Conservation (phyloP, 176 grass and related monocot genomes). For the Urochloa ruziziensis region DNA sequence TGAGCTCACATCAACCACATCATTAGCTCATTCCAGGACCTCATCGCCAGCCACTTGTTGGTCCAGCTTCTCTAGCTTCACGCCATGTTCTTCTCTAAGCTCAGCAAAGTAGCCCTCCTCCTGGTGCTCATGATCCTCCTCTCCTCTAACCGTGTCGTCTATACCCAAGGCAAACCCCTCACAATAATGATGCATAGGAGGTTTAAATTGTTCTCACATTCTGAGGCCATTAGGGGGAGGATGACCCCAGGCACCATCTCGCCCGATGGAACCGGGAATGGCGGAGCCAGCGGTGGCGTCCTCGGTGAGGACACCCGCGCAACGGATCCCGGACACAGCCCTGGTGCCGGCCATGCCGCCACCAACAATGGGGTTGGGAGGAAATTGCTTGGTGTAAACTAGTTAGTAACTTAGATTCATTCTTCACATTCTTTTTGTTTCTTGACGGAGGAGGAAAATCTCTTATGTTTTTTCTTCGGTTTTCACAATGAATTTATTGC, state of each 20-base stretch:
- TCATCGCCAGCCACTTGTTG: background rate
- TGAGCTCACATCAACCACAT: constrained; percentile 23
- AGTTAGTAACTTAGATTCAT: background rate
- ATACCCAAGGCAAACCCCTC: background rate
- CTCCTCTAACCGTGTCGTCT: background rate
- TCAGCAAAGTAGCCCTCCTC: background rate
- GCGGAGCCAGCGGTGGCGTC: background rate
- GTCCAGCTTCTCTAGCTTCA: background rate
- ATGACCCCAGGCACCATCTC: background rate
- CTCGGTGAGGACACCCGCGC: constrained; percentile 24
- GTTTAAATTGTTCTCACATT: constrained; percentile 16
- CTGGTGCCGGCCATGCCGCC: constrained; percentile 33
- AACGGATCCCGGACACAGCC: constrained; percentile 27
- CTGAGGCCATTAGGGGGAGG: background rate
- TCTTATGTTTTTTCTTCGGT: background rate
- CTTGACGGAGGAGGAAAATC: background rate
- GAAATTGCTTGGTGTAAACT: constrained; percentile 31
- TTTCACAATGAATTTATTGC: background rate
- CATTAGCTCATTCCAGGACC: background rate
- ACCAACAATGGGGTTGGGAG: constrained; percentile 30
- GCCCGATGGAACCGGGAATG: background rate
- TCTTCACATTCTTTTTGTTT: background rate
- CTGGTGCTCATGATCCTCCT: constrained; percentile 11
- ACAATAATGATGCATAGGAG: background rate
- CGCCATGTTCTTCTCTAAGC: constrained; percentile 27